Percentiles rank a stretch among this genome's conserved stretches.
Conservation (phyloP, 2,329 filamentous ascomycete species). For the Chrysoporthe puriensis region DNA sequence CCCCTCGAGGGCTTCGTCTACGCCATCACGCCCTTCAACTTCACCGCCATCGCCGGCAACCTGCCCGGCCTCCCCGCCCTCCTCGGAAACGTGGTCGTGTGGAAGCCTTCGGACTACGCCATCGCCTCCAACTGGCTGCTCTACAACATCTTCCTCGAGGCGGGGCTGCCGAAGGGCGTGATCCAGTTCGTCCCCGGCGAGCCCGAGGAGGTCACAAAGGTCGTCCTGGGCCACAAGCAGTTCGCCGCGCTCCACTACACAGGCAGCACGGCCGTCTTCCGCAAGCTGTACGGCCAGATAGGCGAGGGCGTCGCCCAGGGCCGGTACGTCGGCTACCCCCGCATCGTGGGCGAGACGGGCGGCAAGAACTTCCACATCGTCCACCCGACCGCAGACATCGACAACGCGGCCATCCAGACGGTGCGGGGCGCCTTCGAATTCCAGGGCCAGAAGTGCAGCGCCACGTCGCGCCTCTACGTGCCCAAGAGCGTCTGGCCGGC, state of each 20-base stretch:
- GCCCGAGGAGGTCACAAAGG: slow-evolving; percentile 79
- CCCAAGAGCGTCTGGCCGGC: slow-evolving; percentile 48
- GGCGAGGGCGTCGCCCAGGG: slow-evolving; percentile 79
- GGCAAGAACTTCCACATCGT: slow-evolving; percentile 59
- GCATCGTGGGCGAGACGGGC: slow-evolving; percentile 54
- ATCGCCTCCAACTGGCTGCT: slow-evolving; percentile 91
- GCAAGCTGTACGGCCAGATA: slow-evolving; percentile 84
- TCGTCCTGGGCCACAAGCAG: slow-evolving; percentile 74
- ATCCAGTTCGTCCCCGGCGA: slow-evolving; percentile 94
- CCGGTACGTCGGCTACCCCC: slow-evolving; percentile 75
- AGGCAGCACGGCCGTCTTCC: slow-evolving; percentile 89
- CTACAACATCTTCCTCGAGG: slow-evolving; percentile 88
- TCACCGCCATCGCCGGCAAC: slow-evolving; percentile 92
- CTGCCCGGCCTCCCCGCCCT: slow-evolving; percentile 80
- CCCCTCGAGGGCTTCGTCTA: slow-evolving; percentile 95
- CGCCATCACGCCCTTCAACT: slow-evolving; percentile 94
- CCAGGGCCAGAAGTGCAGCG: slow-evolving; percentile 56
- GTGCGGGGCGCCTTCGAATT: slow-evolving; percentile 55
- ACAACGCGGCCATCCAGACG: slow-evolving; percentile 50
- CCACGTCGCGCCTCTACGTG: slow-evolving; percentile 58
- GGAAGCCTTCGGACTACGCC: slow-evolving; percentile 92
- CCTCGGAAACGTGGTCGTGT: slow-evolving; percentile 92
- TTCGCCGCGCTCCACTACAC: slow-evolving; percentile 96
- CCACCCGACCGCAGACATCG: slow-evolving; percentile 50
- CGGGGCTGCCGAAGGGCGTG: slow-evolving; percentile 84